Evolutionary conservation across 495 filamentous ascomycete species (phyloP), one percentile per base, ranked within the genome.

Genomic region (Venustampulla echinocandica): DNA sequence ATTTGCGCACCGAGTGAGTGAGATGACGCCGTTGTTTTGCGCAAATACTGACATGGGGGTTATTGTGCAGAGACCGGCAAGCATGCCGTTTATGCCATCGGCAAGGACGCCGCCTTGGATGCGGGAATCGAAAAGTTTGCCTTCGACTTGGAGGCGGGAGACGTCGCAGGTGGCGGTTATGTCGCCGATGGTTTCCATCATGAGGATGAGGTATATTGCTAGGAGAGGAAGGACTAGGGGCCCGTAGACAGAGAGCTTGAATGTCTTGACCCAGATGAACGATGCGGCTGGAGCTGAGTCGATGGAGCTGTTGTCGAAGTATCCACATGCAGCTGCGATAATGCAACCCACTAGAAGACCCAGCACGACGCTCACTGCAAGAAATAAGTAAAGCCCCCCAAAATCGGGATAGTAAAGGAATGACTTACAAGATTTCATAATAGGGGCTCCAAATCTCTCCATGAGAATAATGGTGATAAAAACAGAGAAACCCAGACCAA

Each of bases 1-100:
- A 63, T 92, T 96, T 0, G 89, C 89, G 62, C 89, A 95, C 17
- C 86, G 77, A 2, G 88, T 94, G 17, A 94, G 70, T 4, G 87
- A 82, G 51, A 96, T 94, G 46, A 96, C 90, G 53, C 88, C 75
- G 66, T 96, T 96, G 65, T 95, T 95, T 64, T 95, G 87, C 0
- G 88, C 81, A 14, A 56, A 59, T 1, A 46, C 50, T 0, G 52
- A 55, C 48, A 54, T 50, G 19, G 52, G 50, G 9, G 49, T 53
- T 15, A 51, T 52, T 21, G 90, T 94, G 69, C 77, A 81, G 33
- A 95, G 73, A 1, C 81, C 85, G 13, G 87, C 85, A 20, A 95
- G 59, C 40, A 90, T 65, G 23, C 87, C 86, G 62, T 84, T 90
- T 27, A 90, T 47, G n/a, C 88, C 87, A 57, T 93, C 89, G 0